Evolutionary conservation across 2,329 filamentous ascomycete species (phyloP).

Genomic region (Ceratocystis colombiana): DNA sequence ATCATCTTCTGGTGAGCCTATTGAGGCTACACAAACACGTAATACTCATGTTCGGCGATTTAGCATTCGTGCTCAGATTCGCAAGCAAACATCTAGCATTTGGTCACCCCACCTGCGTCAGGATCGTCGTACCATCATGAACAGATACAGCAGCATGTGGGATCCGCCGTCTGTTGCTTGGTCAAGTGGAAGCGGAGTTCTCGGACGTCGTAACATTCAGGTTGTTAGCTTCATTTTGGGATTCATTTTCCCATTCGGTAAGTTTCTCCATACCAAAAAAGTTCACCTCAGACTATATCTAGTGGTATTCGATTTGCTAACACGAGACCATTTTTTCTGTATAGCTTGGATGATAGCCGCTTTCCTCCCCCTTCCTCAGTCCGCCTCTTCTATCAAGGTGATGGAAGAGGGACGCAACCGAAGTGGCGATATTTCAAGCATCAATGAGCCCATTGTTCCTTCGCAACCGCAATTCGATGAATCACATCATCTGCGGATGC

Average conservation of each 20-base stretch:
- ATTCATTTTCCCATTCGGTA: slow-evolving; percentile 66
- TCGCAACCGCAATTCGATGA: slow-evolving; percentile 19
- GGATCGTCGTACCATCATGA: slow-evolving; percentile 46
- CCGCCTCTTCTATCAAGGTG: slow-evolving; percentile 41
- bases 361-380: slow-evolving; percentile 58
- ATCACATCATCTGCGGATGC: slow-evolving; percentile 25
- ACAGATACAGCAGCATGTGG: slow-evolving; percentile 45
- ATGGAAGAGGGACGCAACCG: slow-evolving; percentile 39
- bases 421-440: slow-evolving; percentile 15
- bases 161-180: slow-evolving; percentile 61
- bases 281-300: slow-evolving; percentile 14
- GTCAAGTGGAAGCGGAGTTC: slow-evolving; percentile 47
- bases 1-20: slow-evolving; percentile 26
- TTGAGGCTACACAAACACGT: not conserved
- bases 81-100: slow-evolving; percentile 48
- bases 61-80: slow-evolving; percentile 25
- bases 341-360: slow-evolving; percentile 71
- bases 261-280: slow-evolving; percentile 30
- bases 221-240: slow-evolving; percentile 64
- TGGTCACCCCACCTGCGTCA: slow-evolving; percentile 64
- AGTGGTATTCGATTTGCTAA: slow-evolving; percentile 28
- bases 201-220: slow-evolving; percentile 62
- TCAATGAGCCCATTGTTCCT: slow-evolving; percentile 15
- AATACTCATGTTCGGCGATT: slow-evolving; percentile 16
- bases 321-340: slow-evolving; percentile 16